These are phyloP conservation scores for Psilocybe sp. DNA, from an alignment of 768 basidiomycete species.

Conservation along the genomic window DNA sequence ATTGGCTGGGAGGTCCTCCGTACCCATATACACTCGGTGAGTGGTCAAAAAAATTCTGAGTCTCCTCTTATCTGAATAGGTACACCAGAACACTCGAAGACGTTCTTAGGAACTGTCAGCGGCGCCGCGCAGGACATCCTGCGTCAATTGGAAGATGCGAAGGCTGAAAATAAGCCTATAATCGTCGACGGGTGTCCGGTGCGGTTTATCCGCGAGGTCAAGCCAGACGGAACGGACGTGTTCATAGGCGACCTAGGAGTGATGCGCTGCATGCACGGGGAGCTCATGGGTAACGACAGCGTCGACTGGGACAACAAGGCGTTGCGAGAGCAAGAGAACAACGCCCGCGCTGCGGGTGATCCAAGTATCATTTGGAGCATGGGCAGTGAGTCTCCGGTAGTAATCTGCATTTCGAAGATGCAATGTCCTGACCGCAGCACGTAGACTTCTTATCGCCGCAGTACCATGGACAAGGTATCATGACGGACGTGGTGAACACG, in stretches of 20 bases:
- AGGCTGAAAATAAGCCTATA: conserved; percentile 19
- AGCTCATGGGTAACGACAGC: conserved; percentile 21
- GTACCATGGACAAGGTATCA: conserved; percentile 69
- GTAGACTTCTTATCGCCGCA: conserved; percentile 61
- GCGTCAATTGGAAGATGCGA: conserved; percentile 22
- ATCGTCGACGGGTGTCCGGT: conserved; percentile 44
- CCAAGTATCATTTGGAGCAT: conserved; percentile 41
- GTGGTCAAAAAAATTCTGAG: no score
- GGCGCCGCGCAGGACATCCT: conserved; percentile 23
- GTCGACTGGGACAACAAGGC: conserved; percentile 35
- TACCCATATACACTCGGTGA: conserved; percentile 45
- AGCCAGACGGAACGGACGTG: conserved; percentile 48
- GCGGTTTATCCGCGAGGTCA: conserved; percentile 46
- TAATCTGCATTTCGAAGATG: no score
- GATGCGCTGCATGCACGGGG: conserved; percentile 28
- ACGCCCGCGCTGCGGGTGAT: conserved; percentile 40
- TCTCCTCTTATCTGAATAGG: no score
- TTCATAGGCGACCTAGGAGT: conserved; percentile 46
- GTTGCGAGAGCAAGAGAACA: conserved; percentile 35
- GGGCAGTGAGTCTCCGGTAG: conserved; percentile 11
- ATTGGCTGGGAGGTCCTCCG: conserved; percentile 42
- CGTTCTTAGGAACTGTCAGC: conserved; percentile 21
- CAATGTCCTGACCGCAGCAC: no score
- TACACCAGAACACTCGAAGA: conserved; percentile 23
- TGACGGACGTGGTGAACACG: conserved; percentile 60